phyloP scores from a whole-genome alignment of 192 early-diverging fungal species.

The Coemansia sp. region DNA sequence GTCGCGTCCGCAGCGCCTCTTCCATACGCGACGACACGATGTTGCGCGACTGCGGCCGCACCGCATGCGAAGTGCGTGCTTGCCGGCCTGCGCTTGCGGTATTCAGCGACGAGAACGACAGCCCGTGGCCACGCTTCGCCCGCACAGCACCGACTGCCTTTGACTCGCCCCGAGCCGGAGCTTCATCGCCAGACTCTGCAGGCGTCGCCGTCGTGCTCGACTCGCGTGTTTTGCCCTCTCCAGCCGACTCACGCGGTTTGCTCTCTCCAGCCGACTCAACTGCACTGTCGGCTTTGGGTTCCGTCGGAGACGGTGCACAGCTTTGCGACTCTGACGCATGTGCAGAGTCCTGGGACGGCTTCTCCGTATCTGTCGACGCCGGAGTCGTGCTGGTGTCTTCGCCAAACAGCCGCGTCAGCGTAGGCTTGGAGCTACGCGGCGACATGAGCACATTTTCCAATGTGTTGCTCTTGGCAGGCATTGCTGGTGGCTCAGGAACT shows the following conservation, averaged over 20 bases:
- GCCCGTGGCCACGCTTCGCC: conserved; percentile 26
- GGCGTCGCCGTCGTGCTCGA: conserved; percentile 10
- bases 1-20: conserved; percentile 38
- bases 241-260: not conserved
- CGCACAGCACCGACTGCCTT: not conserved
- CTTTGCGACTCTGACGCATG: conserved; percentile 19
- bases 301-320: conserved; percentile 22
- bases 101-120: conserved; percentile 46
- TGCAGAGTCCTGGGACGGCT: conserved; percentile 27
- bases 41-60: conserved; percentile 33
- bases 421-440: conserved; percentile 21
- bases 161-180: not conserved
- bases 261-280: conserved; percentile 1
- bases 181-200: conserved; percentile 15
- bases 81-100: not conserved
- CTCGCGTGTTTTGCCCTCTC: not conserved
- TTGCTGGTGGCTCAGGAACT: conserved; percentile 15
- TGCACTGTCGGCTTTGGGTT: conserved; percentile 2
- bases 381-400: conserved; percentile 10
- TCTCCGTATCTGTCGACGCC: conserved; percentile 2
- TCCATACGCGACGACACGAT: conserved; percentile 43
- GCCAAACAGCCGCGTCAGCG: conserved; percentile 21
- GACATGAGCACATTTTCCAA: conserved; percentile 42
- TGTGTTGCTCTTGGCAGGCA: conserved; percentile 16
- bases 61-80: conserved; percentile 21